Evolutionary conservation across 2,329 filamentous ascomycete genomes (phyloP).

Genomic region (Coniochaeta hoffmannii): DNA sequence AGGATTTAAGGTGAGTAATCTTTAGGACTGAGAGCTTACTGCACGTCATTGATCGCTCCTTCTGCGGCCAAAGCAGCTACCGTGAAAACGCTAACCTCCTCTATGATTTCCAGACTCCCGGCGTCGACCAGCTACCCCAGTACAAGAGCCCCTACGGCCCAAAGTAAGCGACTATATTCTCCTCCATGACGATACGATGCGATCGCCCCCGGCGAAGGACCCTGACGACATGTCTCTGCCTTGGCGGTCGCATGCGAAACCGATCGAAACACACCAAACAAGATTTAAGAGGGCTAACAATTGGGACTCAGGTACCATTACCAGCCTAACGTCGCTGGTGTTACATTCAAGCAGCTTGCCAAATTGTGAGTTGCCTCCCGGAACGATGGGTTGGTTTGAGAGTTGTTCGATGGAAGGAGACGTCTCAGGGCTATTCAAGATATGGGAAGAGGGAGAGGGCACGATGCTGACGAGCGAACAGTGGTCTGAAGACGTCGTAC

Average conservation of each 20-base stretch:
- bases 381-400: neutral
- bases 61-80: neutral
- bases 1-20: neutral
- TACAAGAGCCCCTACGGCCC: slow-evolving; percentile 58
- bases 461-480: slow-evolving; percentile 20
- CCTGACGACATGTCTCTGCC: neutral
- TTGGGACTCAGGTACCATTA: slow-evolving; percentile 44
- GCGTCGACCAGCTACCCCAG: slow-evolving; percentile 18
- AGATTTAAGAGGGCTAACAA: neutral
- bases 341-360: slow-evolving; percentile 38
- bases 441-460: neutral
- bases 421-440: neutral
- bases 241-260: neutral
- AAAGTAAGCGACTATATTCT: slow-evolving; percentile 44
- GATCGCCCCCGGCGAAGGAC: neutral
- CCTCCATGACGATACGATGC: neutral
- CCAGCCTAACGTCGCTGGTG: slow-evolving; percentile 47
- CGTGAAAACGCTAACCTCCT: neutral
- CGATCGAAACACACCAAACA: neutral
- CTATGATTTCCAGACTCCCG: slow-evolving; percentile 30
- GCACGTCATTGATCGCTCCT: neutral
- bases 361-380: slow-evolving; percentile 39
- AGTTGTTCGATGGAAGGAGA: neutral
- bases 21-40: neutral
- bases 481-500: slow-evolving; percentile 42